Conservation (phyloP, 768 basidiomycete species). For the Kwoniella sp. region DNA sequence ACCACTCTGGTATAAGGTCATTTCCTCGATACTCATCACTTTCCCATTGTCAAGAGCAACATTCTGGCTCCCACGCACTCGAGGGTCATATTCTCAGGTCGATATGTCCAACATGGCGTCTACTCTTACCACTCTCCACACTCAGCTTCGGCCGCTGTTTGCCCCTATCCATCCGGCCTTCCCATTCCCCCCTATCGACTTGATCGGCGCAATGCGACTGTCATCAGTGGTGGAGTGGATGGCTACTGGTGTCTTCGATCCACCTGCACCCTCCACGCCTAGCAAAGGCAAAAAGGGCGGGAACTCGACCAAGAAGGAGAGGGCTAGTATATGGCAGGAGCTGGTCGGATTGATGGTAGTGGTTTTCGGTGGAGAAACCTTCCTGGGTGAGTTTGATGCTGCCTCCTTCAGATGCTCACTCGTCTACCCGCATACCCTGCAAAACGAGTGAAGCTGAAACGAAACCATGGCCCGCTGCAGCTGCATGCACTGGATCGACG, state of each 20-base stretch:
- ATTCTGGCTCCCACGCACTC: no score
- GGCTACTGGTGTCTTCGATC: slow-evolving; percentile 36
- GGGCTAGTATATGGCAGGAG: slow-evolving; percentile 45
- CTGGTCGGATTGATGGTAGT: slow-evolving; percentile 46
- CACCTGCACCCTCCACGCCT: slow-evolving; percentile 9
- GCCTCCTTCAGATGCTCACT: no score
- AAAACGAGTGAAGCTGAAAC: background rate
- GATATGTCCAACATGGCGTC: background rate
- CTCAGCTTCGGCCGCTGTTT: slow-evolving; percentile 18
- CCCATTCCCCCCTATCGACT: slow-evolving; percentile 37
- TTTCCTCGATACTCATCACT: no score
- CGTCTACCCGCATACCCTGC: no score
- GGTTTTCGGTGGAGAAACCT: slow-evolving; percentile 54
- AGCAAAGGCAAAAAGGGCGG: slow-evolving; percentile 25
- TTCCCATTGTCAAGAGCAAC: no score
- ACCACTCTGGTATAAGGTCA: no score
- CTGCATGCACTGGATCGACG: slow-evolving; percentile 55
- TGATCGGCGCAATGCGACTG: slow-evolving; percentile 41
- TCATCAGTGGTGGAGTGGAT: slow-evolving; percentile 45
- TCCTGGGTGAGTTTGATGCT: slow-evolving; percentile 50
- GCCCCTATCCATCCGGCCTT: slow-evolving; percentile 34
- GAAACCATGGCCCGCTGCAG: slow-evolving; percentile 17
- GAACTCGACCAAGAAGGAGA: slow-evolving; percentile 1
- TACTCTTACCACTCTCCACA: slow-evolving; percentile 10
- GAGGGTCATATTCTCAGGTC: no score